Evolutionary conservation across 208 protist species (phyloP).

Genomic region (Jaenimonas drosophilae): DNA sequence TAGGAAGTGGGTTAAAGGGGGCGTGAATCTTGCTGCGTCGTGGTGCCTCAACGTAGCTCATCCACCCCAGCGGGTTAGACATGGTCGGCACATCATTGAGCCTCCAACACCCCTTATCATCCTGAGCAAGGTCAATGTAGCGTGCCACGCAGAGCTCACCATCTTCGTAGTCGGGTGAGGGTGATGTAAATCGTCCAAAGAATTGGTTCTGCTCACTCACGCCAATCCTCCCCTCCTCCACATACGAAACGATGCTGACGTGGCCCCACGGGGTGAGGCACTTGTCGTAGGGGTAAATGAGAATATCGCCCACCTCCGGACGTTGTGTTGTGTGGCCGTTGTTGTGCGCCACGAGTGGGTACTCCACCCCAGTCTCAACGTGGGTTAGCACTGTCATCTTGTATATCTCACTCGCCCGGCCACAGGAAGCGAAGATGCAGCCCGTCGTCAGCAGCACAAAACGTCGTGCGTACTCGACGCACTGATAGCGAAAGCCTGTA

Average conservation of each 20-base stretch:
- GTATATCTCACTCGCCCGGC: constrained; percentile 58
- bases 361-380: constrained; percentile 41
- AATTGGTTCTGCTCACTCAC: constrained; percentile 72
- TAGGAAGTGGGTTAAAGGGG: constrained; percentile 24
- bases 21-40: constrained; percentile 27
- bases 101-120: constrained; percentile 24
- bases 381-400: constrained; percentile 42
- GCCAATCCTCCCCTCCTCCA: constrained; percentile 46
- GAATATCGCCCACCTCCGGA: constrained; percentile 48
- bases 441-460: constrained; percentile 66
- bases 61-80: constrained; percentile 34
- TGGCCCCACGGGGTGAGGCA: constrained; percentile 56
- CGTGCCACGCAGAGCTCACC: constrained; percentile 55
- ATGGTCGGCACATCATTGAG: constrained; percentile 19
- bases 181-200: constrained; percentile 39
- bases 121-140: constrained; percentile 21
- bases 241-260: constrained; percentile 64
- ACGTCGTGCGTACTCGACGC: constrained; percentile 70
- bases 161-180: constrained; percentile 32
- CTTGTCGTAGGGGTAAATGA: constrained; percentile 55
- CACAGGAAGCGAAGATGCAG: constrained; percentile 58
- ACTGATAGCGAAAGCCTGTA: constrained; percentile 75
- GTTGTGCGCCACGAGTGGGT: constrained; percentile 26
- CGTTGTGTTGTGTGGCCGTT: constrained; percentile 30
- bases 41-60: constrained; percentile 40